Conservation (phyloP, 768 basidiomycete species). For the Gloeopeniophorella convolvens region DNA sequence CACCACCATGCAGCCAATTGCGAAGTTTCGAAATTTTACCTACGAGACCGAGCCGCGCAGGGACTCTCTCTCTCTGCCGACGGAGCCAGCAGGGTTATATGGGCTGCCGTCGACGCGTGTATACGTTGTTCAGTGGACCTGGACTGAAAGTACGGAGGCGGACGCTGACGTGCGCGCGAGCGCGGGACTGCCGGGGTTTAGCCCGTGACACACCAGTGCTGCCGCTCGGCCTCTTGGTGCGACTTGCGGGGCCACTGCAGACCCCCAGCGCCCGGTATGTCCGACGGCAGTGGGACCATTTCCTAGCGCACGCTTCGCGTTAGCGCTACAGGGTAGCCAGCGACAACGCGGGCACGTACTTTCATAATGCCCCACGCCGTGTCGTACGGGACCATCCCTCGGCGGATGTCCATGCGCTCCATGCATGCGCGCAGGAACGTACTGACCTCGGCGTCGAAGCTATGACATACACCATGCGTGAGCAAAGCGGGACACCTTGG, state of each 20-base stretch:
- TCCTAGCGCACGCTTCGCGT: slow-evolving; percentile 3
- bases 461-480: not conserved
- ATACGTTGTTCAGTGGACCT: no score
- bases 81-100: no score
- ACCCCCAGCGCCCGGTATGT: slow-evolving; percentile 9
- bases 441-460: slow-evolving; percentile 11
- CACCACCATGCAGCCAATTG: no score
- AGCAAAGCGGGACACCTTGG: no score
- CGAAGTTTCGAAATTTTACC: no score
- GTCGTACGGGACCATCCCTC: not conserved
- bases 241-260: slow-evolving; percentile 4
- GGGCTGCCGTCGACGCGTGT: no score
- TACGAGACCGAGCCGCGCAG: no score
- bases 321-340: not conserved
- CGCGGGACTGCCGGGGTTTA: no score
- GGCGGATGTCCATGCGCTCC: not conserved
- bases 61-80: no score
- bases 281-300: slow-evolving; percentile 8
- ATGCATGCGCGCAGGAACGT: not conserved
- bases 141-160: no score
- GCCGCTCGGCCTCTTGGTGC: not conserved
- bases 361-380: slow-evolving; percentile 11
- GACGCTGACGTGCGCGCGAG: no score
- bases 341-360: not conserved
- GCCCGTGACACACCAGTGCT: not conserved